Conservation (phyloP, 169 alveolate genomes). For the Plasmodium fragile region DNA sequence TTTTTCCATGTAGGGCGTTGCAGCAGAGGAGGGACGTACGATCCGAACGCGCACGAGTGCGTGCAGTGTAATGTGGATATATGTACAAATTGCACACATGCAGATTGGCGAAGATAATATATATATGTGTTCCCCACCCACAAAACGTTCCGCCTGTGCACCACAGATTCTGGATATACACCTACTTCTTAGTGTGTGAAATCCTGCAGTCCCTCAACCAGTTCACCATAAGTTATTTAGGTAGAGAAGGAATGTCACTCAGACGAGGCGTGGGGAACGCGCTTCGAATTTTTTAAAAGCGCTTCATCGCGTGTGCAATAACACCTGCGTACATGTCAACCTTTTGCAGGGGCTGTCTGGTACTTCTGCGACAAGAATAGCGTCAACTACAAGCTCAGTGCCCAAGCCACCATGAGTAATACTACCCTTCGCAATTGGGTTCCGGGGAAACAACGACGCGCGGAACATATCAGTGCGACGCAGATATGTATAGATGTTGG, state of each 20-base stretch:
- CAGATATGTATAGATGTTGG: neutral
- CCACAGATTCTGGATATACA: conserved; percentile 43
- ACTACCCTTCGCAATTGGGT: neutral
- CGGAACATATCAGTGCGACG: neutral
- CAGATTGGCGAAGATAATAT: neutral
- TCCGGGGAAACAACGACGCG: neutral
- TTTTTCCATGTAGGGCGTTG: conserved; percentile 34
- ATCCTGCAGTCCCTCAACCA: conserved; percentile 55
- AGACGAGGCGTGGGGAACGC: neutral
- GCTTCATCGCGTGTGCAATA: neutral
- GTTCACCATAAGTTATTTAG: conserved; percentile 53
- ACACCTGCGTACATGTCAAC: neutral
- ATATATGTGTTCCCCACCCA: neutral
- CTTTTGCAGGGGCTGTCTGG: conserved; percentile 64
- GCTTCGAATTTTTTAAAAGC: neutral
- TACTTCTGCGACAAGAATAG: conserved; percentile 47
- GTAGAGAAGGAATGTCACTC: neutral
- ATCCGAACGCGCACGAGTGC: neutral
- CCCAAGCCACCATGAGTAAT: conserved; percentile 52
- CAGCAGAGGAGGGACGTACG: neutral
- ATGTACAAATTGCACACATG: neutral
- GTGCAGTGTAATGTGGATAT: neutral
- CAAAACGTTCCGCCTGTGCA: neutral
- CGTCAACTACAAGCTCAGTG: neutral
- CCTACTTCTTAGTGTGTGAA: conserved; percentile 45